phyloP scores from a whole-genome alignment of 495 filamentous ascomycete species.

The Hypoxylon crocopeplum region DNA sequence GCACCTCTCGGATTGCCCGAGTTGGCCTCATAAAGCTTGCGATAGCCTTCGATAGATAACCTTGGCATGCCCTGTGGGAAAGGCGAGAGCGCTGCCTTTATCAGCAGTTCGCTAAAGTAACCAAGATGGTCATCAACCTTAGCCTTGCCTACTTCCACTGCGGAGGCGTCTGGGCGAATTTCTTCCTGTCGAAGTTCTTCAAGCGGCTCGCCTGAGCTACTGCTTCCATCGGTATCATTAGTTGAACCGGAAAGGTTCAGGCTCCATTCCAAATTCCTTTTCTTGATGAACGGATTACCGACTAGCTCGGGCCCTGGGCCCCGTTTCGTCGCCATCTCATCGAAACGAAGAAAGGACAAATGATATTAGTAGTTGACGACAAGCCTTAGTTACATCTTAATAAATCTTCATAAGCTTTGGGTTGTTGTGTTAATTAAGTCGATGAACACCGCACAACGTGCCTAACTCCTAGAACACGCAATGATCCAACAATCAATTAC shows the following conservation, averaged over 20 bases:
- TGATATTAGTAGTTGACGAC: too few species aligned
- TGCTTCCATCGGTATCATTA: slow-evolving; percentile 12
- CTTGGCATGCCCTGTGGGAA: slow-evolving; percentile 38
- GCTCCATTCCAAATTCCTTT: slow-evolving; percentile 44
- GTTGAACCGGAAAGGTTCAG: slow-evolving; percentile 24
- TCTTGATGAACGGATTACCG: slow-evolving; percentile 45
- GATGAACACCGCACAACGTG: too few species aligned
- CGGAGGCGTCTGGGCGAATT: slow-evolving; percentile 39
- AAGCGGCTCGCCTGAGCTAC: slow-evolving; percentile 11
- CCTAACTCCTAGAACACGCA: too few species aligned
- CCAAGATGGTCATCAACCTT: slow-evolving; percentile 60
- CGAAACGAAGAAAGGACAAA: too few species aligned
- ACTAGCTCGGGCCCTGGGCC: slow-evolving; percentile 21
- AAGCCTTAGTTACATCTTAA: too few species aligned
- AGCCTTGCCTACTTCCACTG: slow-evolving; percentile 65
- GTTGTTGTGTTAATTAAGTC: too few species aligned
- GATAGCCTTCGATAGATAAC: slow-evolving; percentile 55
- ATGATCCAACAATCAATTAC: too few species aligned
- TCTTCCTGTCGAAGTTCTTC: slow-evolving; percentile 5
- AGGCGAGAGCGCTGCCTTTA: slow-evolving; percentile 36
- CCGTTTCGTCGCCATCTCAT: slow-evolving; percentile 36
- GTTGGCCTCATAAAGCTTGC: slow-evolving; percentile 60
- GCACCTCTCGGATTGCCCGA: slow-evolving; percentile 51
- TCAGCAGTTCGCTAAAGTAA: slow-evolving; percentile 57
- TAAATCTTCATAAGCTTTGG: too few species aligned